phyloP scores from a whole-genome alignment of 768 basidiomycete genomes.

The Dentipellis sp. region DNA sequence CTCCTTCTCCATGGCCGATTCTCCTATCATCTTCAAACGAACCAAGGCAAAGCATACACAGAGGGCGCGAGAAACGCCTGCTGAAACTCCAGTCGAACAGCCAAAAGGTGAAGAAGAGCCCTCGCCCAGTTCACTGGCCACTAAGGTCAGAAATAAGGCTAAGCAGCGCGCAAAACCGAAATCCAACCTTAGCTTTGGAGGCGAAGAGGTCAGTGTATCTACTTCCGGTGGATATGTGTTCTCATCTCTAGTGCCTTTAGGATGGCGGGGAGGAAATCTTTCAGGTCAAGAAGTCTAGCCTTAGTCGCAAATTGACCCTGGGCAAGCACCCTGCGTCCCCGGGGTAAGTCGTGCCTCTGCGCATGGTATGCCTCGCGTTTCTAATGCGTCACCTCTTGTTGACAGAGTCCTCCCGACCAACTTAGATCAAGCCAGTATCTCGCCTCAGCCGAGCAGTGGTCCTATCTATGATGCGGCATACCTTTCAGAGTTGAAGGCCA shows the following conservation, averaged over 20 bases:
- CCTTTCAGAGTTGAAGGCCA: slow-evolving; percentile 72
- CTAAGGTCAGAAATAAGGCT: slow-evolving; percentile 62
- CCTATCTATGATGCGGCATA: slow-evolving; percentile 68
- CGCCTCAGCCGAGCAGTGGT: slow-evolving; percentile 32
- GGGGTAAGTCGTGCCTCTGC: slow-evolving; percentile 8
- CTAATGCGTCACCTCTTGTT: not conserved
- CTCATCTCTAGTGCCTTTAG: slow-evolving; percentile 28
- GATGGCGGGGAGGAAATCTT: slow-evolving; percentile 56
- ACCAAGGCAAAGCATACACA: slow-evolving; percentile 30
- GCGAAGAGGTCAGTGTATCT: slow-evolving; percentile 41
- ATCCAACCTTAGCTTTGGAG: slow-evolving; percentile 71
- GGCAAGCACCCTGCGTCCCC: slow-evolving; percentile 38
- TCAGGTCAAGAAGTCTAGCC: slow-evolving; percentile 71
- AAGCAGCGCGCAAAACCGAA: slow-evolving; percentile 55
- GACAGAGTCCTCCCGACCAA: not conserved
- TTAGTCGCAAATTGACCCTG: slow-evolving; percentile 58
- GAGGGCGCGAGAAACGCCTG: slow-evolving; percentile 28
- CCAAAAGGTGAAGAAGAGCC: slow-evolving; percentile 24
- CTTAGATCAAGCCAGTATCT: slow-evolving; percentile 6
- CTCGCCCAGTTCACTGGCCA: slow-evolving; percentile 50
- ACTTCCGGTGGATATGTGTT: not conserved
- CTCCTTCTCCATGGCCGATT: slow-evolving; percentile 18
- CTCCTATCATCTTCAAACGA: slow-evolving; percentile 34
- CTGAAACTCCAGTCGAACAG: slow-evolving; percentile 8
- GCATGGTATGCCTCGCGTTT: slow-evolving; percentile 1